A percentile compares a stretch with the other conserved stretches of the same genome.
Conservation (phyloP, 768 basidiomycete species). For the Myochromella boudieri region DNA sequence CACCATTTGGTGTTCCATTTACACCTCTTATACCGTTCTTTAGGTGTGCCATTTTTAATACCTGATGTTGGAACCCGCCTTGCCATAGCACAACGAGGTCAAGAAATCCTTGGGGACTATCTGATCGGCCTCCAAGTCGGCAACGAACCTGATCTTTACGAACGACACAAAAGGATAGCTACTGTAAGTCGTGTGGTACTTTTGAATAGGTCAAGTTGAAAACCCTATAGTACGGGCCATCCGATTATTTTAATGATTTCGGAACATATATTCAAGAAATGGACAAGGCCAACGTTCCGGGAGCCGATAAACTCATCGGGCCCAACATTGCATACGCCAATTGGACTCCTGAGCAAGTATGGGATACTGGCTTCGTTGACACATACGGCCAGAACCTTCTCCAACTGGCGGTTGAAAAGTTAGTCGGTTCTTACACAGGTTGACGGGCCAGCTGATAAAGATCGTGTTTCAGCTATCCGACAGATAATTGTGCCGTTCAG, state of each 20-base stretch:
- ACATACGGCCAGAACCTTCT: constrained; percentile 38
- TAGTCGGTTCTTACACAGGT: constrained; percentile 18
- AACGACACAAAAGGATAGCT: constrained; percentile 36
- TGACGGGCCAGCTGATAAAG: constrained; percentile 33
- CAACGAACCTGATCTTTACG: constrained; percentile 66
- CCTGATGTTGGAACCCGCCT: constrained; percentile 59
- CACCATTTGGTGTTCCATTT: neutral
- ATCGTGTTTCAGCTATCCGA: constrained; percentile 48
- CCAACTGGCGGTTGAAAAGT: constrained; percentile 61
- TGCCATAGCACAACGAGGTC: constrained; percentile 57
- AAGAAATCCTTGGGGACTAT: constrained; percentile 65
- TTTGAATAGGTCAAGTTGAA: too few species aligned
- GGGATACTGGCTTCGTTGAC: constrained; percentile 54
- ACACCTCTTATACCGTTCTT: neutral
- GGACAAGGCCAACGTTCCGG: constrained; percentile 32
- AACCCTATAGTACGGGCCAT: constrained; percentile 40
- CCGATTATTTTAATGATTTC: constrained; percentile 57
- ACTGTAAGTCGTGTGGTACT: too few species aligned
- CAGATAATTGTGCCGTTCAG: constrained; percentile 59
- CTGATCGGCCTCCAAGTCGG: constrained; percentile 72
- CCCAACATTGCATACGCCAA: constrained; percentile 49
- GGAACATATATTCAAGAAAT: constrained; percentile 45
- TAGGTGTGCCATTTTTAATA: constrained; percentile 52
- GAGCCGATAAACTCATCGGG: constrained; percentile 53
- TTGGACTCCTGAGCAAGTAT: constrained; percentile 55